Base-by-base conservation (phyloP, 1,284 basidiomycete genomes). In the Pseudozyma flocculosa region DNA sequence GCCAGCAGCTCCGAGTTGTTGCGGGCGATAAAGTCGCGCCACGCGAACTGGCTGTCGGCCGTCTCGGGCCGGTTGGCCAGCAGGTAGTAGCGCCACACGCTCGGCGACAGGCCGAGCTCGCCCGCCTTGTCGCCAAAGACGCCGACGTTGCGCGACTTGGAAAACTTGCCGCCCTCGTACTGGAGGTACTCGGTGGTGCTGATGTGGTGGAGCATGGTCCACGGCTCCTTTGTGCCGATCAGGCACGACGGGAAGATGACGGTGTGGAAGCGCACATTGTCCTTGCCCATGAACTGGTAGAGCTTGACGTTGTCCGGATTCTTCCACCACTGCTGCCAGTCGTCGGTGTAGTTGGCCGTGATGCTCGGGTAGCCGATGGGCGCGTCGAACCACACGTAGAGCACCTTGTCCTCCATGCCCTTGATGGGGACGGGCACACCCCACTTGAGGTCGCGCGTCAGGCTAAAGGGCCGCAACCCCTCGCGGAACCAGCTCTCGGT, bases 81-180 rank as follows among this genome's bases (percentile, higher is more conserved):
- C 18, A 99, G 83, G 80, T 96, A 98, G 80, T 96, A 99, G 61
- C 95, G 84, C 95, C 94, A 99, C 2, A 98, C 94, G 1, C 90
- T 91, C 0, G 91, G 81, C 29, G 93, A 89, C 40, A 96, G 88
- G 7, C 91, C 91, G 10, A 93, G 95, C 61, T 95, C 90, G 70
- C 86, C 89, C 0, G 95, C 95, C 37, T 88, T 88, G 66, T 93
- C 92, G 32, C 95, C 95, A 67, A 99, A 99, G 1, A 99, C 95
- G 54, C 95, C 95, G 54, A 96, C 87, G 69, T 92, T 92, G 68
- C 90, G 86, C 71, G 91, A 93, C 82, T 99, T 99, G 51, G 91
- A 95, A 83, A 99, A 99, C 79, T 99, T 99, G 47, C 93, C 94
- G 50, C 91, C 91, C 79, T 98, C 95, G 79, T 98, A 99, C 78